A percentile compares a stretch with the other conserved stretches of the same genome.
Conservation (phyloP, 2,329 filamentous ascomycete species). For the Verticillium nonalfalfae region DNA sequence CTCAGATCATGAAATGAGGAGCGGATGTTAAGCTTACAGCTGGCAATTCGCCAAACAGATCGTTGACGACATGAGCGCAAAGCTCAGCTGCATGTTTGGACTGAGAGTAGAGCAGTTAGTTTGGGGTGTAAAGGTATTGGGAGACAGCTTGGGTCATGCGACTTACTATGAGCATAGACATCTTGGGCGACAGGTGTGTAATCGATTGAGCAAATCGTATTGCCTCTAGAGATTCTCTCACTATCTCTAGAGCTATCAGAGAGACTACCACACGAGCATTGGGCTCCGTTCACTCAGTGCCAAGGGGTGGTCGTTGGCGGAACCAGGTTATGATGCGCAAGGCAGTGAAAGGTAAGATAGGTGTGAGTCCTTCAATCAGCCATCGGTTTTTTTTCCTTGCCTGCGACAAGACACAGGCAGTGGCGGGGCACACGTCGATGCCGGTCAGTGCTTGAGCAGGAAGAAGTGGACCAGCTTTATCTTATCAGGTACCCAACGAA, state of each 20-base stretch:
- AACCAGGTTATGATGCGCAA: neutral
- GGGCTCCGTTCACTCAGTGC: conserved; percentile 18
- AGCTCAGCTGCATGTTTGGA: conserved; percentile 78
- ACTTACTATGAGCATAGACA: conserved; percentile 42
- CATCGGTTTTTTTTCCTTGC: neutral
- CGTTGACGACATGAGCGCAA: conserved; percentile 81
- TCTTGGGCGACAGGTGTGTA: neutral
- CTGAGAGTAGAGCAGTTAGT: conserved; percentile 30
- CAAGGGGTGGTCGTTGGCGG: neutral
- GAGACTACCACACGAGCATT: conserved; percentile 65
- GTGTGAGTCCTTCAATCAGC: neutral
- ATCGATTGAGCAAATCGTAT: conserved; percentile 38
- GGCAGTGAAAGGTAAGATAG: neutral
- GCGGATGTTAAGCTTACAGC: conserved; percentile 56
- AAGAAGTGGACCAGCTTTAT: too few relatives aligned
- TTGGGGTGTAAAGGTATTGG: neutral
- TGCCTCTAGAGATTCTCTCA: conserved; percentile 71
- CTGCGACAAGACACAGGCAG: neutral
- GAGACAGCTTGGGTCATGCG: conserved; percentile 3
- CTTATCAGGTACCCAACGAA: too few relatives aligned
- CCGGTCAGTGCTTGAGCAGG: neutral
- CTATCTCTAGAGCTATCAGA: conserved; percentile 69
- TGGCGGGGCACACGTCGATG: neutral
- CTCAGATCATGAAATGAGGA: conserved; percentile 12
- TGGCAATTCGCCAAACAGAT: conserved; percentile 85